These are phyloP conservation scores for Fusarium sp. DNA, from an alignment of 2,329 filamentous ascomycete species.

Conservation along the genomic window DNA sequence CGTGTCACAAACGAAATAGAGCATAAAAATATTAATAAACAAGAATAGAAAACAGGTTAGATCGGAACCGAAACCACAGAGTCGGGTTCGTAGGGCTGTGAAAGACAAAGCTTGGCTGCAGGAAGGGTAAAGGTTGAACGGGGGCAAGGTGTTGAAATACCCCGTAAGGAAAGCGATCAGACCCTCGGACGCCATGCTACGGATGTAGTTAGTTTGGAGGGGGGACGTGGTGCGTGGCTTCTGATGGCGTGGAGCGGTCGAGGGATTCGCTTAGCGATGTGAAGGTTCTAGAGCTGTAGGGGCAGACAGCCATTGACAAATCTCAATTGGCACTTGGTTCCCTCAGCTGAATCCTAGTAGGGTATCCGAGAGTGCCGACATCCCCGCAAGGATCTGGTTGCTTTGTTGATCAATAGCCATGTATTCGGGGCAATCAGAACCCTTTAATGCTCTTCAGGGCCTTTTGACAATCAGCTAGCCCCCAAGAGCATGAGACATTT, in stretches of 20 bases:
- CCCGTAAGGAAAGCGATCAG: slow-evolving; percentile 12
- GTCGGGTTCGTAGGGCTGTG: slow-evolving; percentile 1
- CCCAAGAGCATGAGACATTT: not conserved
- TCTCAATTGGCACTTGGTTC: not conserved
- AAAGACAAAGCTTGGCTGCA: not conserved
- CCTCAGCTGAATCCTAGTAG: not conserved
- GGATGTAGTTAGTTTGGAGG: slow-evolving; percentile 3
- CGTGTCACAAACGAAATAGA: not conserved
- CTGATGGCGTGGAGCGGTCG: not conserved
- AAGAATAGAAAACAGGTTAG: not conserved
- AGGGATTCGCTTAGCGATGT: not conserved
- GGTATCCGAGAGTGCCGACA: not conserved
- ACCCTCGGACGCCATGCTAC: not conserved
- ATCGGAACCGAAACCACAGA: not conserved
- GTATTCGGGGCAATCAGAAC: not conserved
- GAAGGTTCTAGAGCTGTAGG: not conserved
- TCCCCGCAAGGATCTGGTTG: not conserved
- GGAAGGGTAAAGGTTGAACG: not conserved
- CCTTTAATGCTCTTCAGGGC: not conserved
- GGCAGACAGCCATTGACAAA: not conserved
- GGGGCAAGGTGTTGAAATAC: slow-evolving; percentile 23
- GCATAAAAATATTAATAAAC: not conserved
- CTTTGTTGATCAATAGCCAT: not conserved
- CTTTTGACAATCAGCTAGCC: not conserved
- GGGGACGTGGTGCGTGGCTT: not conserved